Base-by-base conservation (phyloP, 345 rosid species). In the Hypericum perforatum region DNA sequence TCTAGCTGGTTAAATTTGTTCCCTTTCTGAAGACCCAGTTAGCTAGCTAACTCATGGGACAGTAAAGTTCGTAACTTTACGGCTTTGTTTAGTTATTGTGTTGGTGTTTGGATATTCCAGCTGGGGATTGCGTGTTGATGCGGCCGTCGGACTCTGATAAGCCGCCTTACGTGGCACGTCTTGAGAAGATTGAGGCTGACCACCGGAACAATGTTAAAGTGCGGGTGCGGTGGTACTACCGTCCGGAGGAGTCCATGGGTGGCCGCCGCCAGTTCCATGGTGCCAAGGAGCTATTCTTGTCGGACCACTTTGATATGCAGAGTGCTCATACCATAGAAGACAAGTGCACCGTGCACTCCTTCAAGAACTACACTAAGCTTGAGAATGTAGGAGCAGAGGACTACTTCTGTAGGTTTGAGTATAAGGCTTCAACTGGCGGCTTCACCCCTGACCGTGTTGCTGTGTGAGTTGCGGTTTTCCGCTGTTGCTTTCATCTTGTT, bases 191-290 rank as follows among this genome's bases (percentile, higher is more conserved):
- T 14, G 95, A 86, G 73, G 85, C 84, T 3, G 95, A 86, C 66
- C 78, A 79, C 7, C 74, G 95, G 47, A 79, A 74, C 68, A 86
- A 81, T 29, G 79, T 83, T 53, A 86, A 82, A 63, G 91, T 86
- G 49, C 86, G 77, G 41, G 84, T 82, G 8, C 71, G 79, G 49
- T 86, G 95, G 95, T 86, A 86, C 50, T 86, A 86, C 57, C 82
- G 91, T 8, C 95, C 95, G 3, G 91, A 86, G 76, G 95, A 86
- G 70, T 86, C 95, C 5, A 71, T 83, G 42, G 95, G 95, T 50
- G 95, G 95, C 39, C 75, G 95, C 57, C 77, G 95, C 54, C 91
- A 82, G 57, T 86, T 83, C 59, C 95, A 86, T 60, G 95, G 95
- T 40, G 85, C 91, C 0, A 86, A 83, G 67, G 95, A 83, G 62